phyloP scores from a whole-genome alignment of 306 rosid genomes.

The Rosa lucieae region DNA sequence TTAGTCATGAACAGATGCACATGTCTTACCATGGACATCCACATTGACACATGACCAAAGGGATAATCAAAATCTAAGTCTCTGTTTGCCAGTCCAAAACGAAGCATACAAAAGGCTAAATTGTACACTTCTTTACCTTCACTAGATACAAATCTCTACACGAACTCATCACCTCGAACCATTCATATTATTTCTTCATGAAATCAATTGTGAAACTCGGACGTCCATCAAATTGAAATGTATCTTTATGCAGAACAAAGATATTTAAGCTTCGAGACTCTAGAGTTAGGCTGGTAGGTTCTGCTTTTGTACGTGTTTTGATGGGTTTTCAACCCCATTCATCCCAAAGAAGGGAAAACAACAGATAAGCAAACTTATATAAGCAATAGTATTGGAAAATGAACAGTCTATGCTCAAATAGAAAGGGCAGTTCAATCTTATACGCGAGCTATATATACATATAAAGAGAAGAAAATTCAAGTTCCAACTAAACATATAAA shows the following conservation, averaged over 20 bases:
- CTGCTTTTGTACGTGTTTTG: not conserved
- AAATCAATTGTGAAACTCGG: not conserved
- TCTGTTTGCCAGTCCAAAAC: not conserved
- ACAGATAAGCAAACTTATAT: not conserved
- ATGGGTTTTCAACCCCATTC: not conserved
- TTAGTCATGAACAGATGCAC: not conserved
- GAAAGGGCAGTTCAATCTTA: not conserved
- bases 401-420: not conserved
- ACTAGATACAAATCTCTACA: not conserved
- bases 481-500: not conserved
- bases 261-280: not conserved
- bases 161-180: not conserved
- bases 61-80: not conserved
- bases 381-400: not conserved
- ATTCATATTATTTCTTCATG: not conserved
- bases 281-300: not conserved
- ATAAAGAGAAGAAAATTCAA: not conserved
- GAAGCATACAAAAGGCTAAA: not conserved
- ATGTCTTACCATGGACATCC: not conserved
- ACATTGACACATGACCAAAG: not conserved
- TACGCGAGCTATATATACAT: not conserved
- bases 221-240: not conserved
- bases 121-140: not conserved
- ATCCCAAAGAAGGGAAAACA: not conserved
- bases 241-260: not conserved